A percentile compares a stretch with the other conserved stretches of the same genome.
These are phyloP conservation scores for Pichia gijzeniarum DNA, from an alignment of 805 yeast genomes.

Conservation along the genomic window DNA sequence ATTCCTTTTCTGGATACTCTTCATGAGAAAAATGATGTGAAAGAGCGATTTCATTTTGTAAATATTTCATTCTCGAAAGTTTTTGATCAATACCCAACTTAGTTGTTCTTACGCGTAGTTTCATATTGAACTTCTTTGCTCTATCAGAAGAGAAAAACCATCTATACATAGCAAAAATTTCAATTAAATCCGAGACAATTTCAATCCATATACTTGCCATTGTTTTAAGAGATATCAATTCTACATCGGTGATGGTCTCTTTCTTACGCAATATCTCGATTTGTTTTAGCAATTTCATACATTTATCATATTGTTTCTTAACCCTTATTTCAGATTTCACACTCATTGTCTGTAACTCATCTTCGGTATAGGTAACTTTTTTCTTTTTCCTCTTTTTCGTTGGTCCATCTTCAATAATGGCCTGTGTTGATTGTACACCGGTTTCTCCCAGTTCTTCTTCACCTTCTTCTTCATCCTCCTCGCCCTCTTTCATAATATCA, in stretches of 20 bases:
- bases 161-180: slow-evolving; percentile 70
- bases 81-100: slow-evolving; percentile 67
- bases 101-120: slow-evolving; percentile 54
- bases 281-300: slow-evolving; percentile 45
- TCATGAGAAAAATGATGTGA: slow-evolving; percentile 22
- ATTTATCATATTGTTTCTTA: slow-evolving; percentile 39
- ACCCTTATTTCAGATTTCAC: slow-evolving; percentile 32
- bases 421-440: slow-evolving; percentile 16
- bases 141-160: slow-evolving; percentile 76
- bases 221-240: slow-evolving; percentile 30
- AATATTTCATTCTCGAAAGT: slow-evolving; percentile 57
- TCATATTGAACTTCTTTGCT: slow-evolving; percentile 62
- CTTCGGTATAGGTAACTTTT: slow-evolving; percentile 20
- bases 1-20: slow-evolving; percentile 46
- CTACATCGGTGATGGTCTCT: slow-evolving; percentile 21
- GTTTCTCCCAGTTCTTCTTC: slow-evolving; percentile 16
- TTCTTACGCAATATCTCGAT: slow-evolving; percentile 18
- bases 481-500: neutral
- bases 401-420: slow-evolving; percentile 30
- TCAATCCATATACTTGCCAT: slow-evolving; percentile 77
- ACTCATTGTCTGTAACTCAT: slow-evolving; percentile 26
- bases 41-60: slow-evolving; percentile 50
- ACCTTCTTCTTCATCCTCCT: slow-evolving; percentile 9
- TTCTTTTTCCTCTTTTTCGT: slow-evolving; percentile 19
- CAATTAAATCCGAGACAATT: slow-evolving; percentile 74